Base-by-base conservation (phyloP, 495 filamentous ascomycete genomes). In the Xylaria nigripes region DNA sequence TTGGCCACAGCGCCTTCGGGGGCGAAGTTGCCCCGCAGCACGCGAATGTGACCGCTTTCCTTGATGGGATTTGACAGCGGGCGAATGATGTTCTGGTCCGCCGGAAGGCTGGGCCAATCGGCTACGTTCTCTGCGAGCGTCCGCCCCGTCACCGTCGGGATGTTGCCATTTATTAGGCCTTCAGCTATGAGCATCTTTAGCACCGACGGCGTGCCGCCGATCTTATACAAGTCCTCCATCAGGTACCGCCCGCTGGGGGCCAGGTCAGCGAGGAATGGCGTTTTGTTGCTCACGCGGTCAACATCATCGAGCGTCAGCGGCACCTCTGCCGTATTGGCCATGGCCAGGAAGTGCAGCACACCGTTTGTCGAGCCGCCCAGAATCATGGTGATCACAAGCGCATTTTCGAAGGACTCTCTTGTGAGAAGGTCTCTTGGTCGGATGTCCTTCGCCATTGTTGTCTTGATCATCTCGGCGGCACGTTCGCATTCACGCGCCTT, bases 1-100 rank as follows among this genome's bases (percentile, higher is more conserved):
- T 98, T 98, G 55, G 93, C 92, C 2, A 98, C 93, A 8, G 93
- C 86, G 30, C 93, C 93, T 30, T 86, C 86, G 0, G 93, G 93
- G 2, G 92, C 87, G 34, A 98, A 81, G 70, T 96, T 96, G 34
- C 93, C 93, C 45, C 79, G 79, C 9, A 98, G 79, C 45, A 98
- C 87, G 63, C 93, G 89, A 45, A 98, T 74, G 67, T 98, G 93
- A 38, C 93, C 93, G 9, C 85, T 88, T 1, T 73, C 45, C 69
- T 96, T 96, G 74, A 96, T 95, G 16, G 93, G 93, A 65, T 90
- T 81, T 45, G 76, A 70, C 10, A 96, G 70, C 0, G 86, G 82
- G 1, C 89, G 85, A 67, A 98, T 93, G 65, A 98, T 87, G 44
- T 80, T 82, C 66, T 98, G 92, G 45, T 84, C 82, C 36, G 85